These are phyloP conservation scores for Tilletia horrida DNA, from an alignment of 1,284 basidiomycete genomes.

Conservation along the genomic window DNA sequence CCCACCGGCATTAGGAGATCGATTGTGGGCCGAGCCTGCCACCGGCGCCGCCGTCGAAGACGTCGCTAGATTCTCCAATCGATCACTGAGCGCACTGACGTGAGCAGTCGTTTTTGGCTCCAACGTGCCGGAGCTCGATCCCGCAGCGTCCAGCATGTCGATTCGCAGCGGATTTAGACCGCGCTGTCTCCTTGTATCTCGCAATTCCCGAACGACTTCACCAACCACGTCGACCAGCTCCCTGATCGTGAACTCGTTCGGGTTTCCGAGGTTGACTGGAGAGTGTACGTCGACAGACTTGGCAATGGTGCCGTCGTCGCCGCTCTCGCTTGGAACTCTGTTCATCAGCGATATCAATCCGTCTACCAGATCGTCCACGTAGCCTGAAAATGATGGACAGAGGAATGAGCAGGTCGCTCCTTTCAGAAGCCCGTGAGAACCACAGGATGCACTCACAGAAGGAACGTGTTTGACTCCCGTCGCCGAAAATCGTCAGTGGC, in stretches of 20 bases:
- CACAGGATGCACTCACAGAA: slow-evolving; percentile 59
- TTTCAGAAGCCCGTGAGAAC: slow-evolving; percentile 58
- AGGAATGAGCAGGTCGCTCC: slow-evolving; percentile 63
- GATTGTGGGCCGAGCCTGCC: no score
- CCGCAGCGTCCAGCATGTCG: neutral
- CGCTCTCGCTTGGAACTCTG: slow-evolving; percentile 21
- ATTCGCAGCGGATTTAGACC: neutral
- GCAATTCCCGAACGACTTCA: slow-evolving; percentile 37
- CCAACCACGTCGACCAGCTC: slow-evolving; percentile 52
- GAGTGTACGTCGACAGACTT: slow-evolving; percentile 33
- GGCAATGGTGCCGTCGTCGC: slow-evolving; percentile 70
- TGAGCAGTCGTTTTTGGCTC: neutral
- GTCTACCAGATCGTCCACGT: slow-evolving; percentile 64
- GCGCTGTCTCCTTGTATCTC: slow-evolving; percentile 1
- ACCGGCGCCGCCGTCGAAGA: neutral
- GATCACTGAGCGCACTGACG: neutral
- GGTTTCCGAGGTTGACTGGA: slow-evolving; percentile 86
- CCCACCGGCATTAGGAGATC: no score
- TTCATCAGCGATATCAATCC: slow-evolving; percentile 55
- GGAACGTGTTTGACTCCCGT: slow-evolving; percentile 89
- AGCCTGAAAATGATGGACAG: slow-evolving; percentile 50
- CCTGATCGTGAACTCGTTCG: slow-evolving; percentile 86
- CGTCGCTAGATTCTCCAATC: neutral
- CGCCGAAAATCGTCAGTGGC: slow-evolving; percentile 94
- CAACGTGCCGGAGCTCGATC: no score